Base-by-base conservation (phyloP, 805 yeast genomes). In the Hanseniaspora lachancei region DNA sequence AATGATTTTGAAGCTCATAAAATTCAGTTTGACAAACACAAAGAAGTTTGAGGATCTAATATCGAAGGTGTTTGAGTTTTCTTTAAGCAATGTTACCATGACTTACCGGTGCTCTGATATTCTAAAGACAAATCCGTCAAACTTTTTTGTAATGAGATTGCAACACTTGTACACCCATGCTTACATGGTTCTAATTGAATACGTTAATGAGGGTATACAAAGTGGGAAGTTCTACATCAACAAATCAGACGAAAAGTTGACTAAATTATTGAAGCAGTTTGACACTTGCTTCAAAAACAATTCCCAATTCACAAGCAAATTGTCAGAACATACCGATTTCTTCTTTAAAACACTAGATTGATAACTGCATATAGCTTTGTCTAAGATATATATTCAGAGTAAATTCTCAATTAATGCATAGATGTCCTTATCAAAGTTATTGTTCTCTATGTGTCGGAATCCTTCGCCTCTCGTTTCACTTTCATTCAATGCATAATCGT, bases 111-210 rank as follows among this genome's bases (percentile, higher is more conserved):
- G 40, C 20, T 23, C 46, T n/a, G 41, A 36, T 20, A 64, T 72
- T 10, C 59, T 68, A 6, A 58, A 64, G 48, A 60, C 61, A 39
- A 73, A 70, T 58, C 75, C 76, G 2, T 69, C 67, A 55, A 81
- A 81, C 64, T 73, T 73, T 61, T 74, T 76, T 53, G 65, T 82
- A 55, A 72, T 72, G 59, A 82, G 80, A 62, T 72, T 77, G 62
- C 71, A 78, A 55, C 71, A 81, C 51, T 79, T 82, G 29, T 66
- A 48, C n/a, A 49, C 54, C 1, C 49, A 55, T 18, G 54, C 53
- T 4, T 48, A 49, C 40, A 42, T 49, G 50, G 57, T 47, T 23
- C 39, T 35, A 6, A 48, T 55, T 20, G 39, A 38, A 15, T 48
- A 55, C n/a, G 49, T 40, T 36, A 24, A 29, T 23, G 27, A 44